Evolutionary conservation across 2,329 filamentous ascomycete species (phyloP).

Genomic region (Cercospora sojina): DNA sequence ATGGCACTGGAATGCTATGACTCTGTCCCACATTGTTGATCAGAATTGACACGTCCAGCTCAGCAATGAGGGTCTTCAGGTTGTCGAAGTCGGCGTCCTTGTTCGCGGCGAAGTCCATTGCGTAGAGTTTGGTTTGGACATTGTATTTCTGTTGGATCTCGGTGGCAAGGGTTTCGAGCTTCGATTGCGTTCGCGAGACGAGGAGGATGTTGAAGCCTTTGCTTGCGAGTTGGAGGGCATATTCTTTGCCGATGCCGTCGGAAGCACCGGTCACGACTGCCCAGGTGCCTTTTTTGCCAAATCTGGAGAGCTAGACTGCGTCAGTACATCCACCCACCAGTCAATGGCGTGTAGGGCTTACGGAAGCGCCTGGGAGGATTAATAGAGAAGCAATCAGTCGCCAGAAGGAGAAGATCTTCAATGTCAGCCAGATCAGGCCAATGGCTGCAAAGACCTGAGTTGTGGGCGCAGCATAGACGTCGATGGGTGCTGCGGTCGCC

Average conservation of each 20-base stretch:
- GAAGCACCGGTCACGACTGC: slow-evolving; percentile 92
- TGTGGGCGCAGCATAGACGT: slow-evolving; percentile 35
- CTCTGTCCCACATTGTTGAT: slow-evolving; percentile 97
- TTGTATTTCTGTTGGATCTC: slow-evolving; percentile 73
- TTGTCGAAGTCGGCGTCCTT: slow-evolving; percentile 75
- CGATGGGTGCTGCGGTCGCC: slow-evolving; percentile 25
- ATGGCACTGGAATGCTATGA: slow-evolving; percentile 88
- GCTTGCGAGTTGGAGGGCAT: slow-evolving; percentile 80
- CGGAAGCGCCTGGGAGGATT: slow-evolving; percentile 49
- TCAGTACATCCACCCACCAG: not conserved
- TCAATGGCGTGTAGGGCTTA: slow-evolving; percentile 33
- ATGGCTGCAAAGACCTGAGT: slow-evolving; percentile 40
- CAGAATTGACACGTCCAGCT: slow-evolving; percentile 72
- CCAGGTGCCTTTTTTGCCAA: slow-evolving; percentile 90
- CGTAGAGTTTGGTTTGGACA: slow-evolving; percentile 71
- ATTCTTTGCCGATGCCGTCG: slow-evolving; percentile 96
- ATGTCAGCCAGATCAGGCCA: slow-evolving; percentile 40
- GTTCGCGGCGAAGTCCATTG: slow-evolving; percentile 89
- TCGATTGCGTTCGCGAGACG: slow-evolving; percentile 91
- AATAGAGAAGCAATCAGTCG: slow-evolving; percentile 51
- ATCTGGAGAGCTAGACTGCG: slow-evolving; percentile 70
- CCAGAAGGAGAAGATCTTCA: slow-evolving; percentile 48
- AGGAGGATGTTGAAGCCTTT: slow-evolving; percentile 95
- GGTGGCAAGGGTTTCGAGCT: slow-evolving; percentile 73
- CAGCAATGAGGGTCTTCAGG: slow-evolving; percentile 66